Evolutionary conservation across 176 grass and related monocot genomes (phyloP).

Genomic region (Dactylis glomerata): DNA sequence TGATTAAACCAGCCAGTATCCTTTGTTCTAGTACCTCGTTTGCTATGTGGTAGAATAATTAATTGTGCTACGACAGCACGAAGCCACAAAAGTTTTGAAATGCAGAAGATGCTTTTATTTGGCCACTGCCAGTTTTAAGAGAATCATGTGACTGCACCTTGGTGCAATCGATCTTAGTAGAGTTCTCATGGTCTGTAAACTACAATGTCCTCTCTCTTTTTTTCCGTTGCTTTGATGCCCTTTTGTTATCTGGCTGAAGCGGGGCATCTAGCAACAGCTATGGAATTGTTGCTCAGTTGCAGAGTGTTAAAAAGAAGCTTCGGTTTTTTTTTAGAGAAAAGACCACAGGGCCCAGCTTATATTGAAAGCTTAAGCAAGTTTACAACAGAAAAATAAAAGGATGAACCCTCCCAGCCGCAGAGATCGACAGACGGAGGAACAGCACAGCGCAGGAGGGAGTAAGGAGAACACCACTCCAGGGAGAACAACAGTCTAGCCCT

Average conservation of each 20-base stretch:
- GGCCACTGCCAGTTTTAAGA: background rate
- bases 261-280: too few relatives aligned
- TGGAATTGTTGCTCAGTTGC: too few relatives aligned
- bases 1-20: background rate
- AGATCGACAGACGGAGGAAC: too few relatives aligned
- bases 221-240: background rate
- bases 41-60: background rate
- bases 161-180: background rate
- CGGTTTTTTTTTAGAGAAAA: too few relatives aligned
- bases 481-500: too few relatives aligned
- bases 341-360: too few relatives aligned
- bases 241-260: background rate
- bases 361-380: too few relatives aligned
- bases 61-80: background rate
- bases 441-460: too few relatives aligned
- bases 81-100: background rate
- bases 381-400: too few relatives aligned
- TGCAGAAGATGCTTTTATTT: background rate
- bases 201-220: background rate
- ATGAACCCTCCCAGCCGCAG: too few relatives aligned
- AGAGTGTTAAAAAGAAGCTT: background rate
- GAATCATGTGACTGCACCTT: background rate
- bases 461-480: too few relatives aligned
- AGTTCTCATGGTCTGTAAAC: background rate
- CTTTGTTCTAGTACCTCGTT: background rate